Evolutionary conservation across 2,329 filamentous ascomycete genomes (phyloP).

Genomic region (Teratosphaeria pseudoeucalypti): DNA sequence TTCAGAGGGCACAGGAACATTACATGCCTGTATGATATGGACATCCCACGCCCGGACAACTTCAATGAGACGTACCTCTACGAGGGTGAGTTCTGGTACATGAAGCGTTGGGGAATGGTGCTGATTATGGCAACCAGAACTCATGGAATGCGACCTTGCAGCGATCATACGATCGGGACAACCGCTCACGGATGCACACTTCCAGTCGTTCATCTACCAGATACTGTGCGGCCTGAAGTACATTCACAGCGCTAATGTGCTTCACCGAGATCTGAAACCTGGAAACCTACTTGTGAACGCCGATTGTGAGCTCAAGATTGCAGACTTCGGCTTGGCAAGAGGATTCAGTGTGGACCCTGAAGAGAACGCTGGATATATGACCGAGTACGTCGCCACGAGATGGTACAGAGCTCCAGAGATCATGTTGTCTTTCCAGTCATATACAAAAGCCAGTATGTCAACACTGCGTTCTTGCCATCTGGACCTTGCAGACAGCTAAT

Average conservation of each 20-base stretch:
- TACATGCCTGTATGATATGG: constrained; percentile 98
- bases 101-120: neutral
- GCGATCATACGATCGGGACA: constrained; percentile 97
- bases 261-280: constrained; percentile 94
- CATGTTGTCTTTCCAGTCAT: constrained; percentile 99
- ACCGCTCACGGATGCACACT: constrained; percentile 93
- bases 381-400: constrained; percentile 94
- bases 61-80: constrained; percentile 99
- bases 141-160: constrained; percentile 98
- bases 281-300: constrained; percentile 96
- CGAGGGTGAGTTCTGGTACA: constrained; percentile 57
- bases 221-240: constrained; percentile 98
- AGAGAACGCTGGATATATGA: constrained; percentile 99
- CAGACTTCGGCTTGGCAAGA: constrained; percentile 91
- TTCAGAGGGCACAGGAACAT: constrained; percentile 67
- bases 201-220: constrained; percentile 99
- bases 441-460: constrained; percentile 93
- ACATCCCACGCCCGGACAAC: constrained; percentile 91
- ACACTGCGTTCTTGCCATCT: neutral
- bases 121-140: constrained; percentile 46
- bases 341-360: constrained; percentile 96
- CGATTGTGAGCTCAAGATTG: constrained; percentile 98
- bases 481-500: neutral
- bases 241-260: constrained; percentile 95
- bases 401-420: constrained; percentile 99